These are phyloP conservation scores for Psidium friedrichsthalianum DNA, from an alignment of 345 rosid species.

Conservation along the genomic window DNA sequence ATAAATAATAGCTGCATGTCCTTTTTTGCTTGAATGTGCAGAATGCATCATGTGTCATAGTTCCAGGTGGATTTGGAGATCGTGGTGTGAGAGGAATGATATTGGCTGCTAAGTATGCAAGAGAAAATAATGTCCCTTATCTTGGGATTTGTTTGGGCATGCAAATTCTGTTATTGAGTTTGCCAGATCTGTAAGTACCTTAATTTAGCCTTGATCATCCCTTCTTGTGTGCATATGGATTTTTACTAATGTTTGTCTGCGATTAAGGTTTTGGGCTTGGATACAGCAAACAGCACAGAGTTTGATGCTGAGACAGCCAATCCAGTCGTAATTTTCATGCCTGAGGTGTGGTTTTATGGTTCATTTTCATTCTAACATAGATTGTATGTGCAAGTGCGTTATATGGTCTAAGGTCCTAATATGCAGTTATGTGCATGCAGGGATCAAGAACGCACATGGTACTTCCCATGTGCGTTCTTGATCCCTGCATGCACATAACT, in stretches of 20 bases:
- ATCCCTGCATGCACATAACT: slow-evolving; percentile 42
- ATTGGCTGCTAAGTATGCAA: slow-evolving; percentile 88
- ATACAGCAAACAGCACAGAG: slow-evolving; percentile 76
- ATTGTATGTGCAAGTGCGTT: neutral
- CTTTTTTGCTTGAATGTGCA: slow-evolving; percentile 16
- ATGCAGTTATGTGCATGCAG: slow-evolving; percentile 16
- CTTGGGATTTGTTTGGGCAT: slow-evolving; percentile 98
- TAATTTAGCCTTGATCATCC: neutral
- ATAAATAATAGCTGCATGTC: neutral
- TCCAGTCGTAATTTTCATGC: slow-evolving; percentile 91
- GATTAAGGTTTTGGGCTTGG: slow-evolving; percentile 66
- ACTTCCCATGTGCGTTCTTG: slow-evolving; percentile 97
- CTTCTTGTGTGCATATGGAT: neutral
- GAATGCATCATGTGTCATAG: slow-evolving; percentile 82
- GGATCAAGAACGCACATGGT: slow-evolving; percentile 99
- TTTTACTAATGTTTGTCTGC: slow-evolving; percentile 1
- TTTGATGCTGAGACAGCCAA: slow-evolving; percentile 68
- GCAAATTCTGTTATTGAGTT: slow-evolving; percentile 96
- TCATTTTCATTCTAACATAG: neutral
- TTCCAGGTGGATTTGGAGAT: slow-evolving; percentile 99
- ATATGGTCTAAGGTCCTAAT: neutral
- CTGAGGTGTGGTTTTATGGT: slow-evolving; percentile 46
- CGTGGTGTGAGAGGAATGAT: slow-evolving; percentile 96
- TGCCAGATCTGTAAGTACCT: slow-evolving; percentile 72
- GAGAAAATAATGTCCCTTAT: slow-evolving; percentile 80